Percentiles rank a stretch among this genome's conserved stretches.
Evolutionary conservation across 495 filamentous ascomycete species (phyloP).

Genomic region (Astrothelium subdiscretum): DNA sequence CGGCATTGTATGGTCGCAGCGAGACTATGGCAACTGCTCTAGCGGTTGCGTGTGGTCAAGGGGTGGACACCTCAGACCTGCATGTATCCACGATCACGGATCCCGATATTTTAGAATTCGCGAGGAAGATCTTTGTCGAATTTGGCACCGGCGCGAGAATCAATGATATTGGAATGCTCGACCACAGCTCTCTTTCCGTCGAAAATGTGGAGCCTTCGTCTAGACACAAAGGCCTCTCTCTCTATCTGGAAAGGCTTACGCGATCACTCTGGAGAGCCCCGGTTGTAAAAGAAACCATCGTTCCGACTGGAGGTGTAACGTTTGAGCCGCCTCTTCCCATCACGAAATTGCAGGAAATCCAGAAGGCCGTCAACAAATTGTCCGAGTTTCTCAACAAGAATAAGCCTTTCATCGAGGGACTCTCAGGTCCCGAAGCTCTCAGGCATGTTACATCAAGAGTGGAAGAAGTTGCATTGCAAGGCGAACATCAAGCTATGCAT

Average conservation of each 20-base stretch:
- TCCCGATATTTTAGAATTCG: constrained; percentile 66
- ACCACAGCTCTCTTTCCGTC: constrained; percentile 47
- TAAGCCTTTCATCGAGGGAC: constrained; percentile 79
- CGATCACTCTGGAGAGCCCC: constrained; percentile 73
- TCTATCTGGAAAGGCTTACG: constrained; percentile 77
- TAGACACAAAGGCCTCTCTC: constrained; percentile 71
- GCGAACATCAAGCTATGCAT: constrained; percentile 84
- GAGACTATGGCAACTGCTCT: constrained; percentile 85
- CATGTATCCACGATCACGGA: constrained; percentile 63
- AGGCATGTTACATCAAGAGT: constrained; percentile 60
- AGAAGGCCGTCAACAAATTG: constrained; percentile 67
- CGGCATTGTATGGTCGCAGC: constrained; percentile 66
- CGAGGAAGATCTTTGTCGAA: constrained; percentile 78
- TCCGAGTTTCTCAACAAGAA: constrained; percentile 73
- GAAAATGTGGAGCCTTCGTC: constrained; percentile 80
- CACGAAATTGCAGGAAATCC: constrained; percentile 58
- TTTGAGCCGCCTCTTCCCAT: constrained; percentile 42
- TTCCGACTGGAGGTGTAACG: constrained; percentile 42
- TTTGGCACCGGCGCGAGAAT: constrained; percentile 72
- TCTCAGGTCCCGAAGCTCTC: constrained; percentile 74
- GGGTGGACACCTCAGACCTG: constrained; percentile 58
- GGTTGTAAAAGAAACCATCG: constrained; percentile 44
- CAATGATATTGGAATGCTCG: constrained; percentile 58
- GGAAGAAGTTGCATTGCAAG: constrained; percentile 81
- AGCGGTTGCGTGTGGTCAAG: constrained; percentile 92